A percentile compares a stretch with the other conserved stretches of the same genome.
Conservation (phyloP, 2,329 filamentous ascomycete genomes). For the Paecilomyces sp. region DNA sequence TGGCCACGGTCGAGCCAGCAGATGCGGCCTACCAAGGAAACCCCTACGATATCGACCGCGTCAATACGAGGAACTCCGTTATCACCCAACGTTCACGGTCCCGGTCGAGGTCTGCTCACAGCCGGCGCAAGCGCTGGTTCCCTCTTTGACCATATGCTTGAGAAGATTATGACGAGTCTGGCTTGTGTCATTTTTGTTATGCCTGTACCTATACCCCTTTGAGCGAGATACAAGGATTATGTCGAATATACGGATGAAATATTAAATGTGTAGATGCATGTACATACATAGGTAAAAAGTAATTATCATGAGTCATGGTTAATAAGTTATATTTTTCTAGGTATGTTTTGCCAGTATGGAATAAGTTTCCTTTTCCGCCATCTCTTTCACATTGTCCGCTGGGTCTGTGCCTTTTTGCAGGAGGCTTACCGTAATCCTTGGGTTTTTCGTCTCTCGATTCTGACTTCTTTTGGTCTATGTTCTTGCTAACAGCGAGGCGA, state of each 20-base stretch:
- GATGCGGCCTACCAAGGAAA: conserved; percentile 18
- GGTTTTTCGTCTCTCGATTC: no score
- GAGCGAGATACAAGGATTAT: not conserved
- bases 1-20: not conserved
- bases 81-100: conserved; percentile 13
- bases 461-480: no score
- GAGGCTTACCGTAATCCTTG: no score
- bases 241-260: not conserved
- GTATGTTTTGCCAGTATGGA: not conserved
- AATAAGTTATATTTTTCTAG: not conserved
- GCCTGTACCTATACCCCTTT: not conserved
- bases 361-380: no score
- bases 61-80: conserved; percentile 22
- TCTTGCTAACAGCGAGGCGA: no score
- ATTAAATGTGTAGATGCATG: not conserved
- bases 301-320: not conserved
- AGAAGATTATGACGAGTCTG: not conserved
- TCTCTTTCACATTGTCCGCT: no score
- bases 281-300: not conserved
- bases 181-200: not conserved
- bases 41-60: conserved; percentile 25
- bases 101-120: not conserved
- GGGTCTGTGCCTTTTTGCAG: no score
- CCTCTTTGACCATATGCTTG: not conserved
- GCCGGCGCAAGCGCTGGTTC: not conserved